A percentile compares a stretch with the other conserved stretches of the same genome.
Evolutionary conservation across 352 stramenopile species (phyloP).

Genomic region (Phytophthora vignae): DNA sequence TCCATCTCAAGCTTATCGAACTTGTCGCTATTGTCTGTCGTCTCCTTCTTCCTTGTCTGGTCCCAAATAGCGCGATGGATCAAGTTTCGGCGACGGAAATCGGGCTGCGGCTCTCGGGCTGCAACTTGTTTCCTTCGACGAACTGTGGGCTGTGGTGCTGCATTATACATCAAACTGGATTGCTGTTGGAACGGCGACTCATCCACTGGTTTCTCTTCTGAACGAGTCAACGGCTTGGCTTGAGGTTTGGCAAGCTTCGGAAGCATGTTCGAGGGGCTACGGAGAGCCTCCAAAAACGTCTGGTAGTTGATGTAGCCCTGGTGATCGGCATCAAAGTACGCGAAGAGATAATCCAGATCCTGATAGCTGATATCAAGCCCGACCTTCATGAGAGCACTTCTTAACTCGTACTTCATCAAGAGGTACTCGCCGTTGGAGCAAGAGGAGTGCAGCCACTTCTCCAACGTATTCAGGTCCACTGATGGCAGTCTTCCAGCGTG

Average conservation of each 20-base stretch:
- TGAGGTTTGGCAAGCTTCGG: constrained; percentile 10
- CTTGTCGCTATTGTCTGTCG: background rate
- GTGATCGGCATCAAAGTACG: constrained; percentile 69
- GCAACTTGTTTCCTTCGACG: background rate
- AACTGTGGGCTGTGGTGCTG: constrained; percentile 11
- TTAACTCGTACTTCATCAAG: constrained; percentile 70
- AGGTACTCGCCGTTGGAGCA: constrained; percentile 54
- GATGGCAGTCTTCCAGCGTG: background rate
- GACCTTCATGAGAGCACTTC: constrained; percentile 57
- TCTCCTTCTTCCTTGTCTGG: constrained; percentile 1
- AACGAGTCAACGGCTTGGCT: background rate
- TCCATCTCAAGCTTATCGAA: constrained; percentile 27
- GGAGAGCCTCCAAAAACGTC: constrained; percentile 70
- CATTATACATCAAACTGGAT: background rate
- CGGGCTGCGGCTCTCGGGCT: constrained; percentile 17
- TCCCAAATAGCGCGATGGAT: constrained; percentile 33
- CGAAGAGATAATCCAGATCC: constrained; percentile 75
- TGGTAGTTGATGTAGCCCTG: constrained; percentile 76
- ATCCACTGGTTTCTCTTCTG: background rate
- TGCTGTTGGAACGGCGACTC: background rate
- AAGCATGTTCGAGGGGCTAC: constrained; percentile 29
- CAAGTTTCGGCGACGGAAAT: constrained; percentile 33
- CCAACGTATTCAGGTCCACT: constrained; percentile 46
- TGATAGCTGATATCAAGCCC: constrained; percentile 70
- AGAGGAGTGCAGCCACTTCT: constrained; percentile 49